A percentile compares a stretch with the other conserved stretches of the same genome.
phyloP scores from a whole-genome alignment of 2,329 filamentous ascomycete genomes.

The Penicillium glabrum region DNA sequence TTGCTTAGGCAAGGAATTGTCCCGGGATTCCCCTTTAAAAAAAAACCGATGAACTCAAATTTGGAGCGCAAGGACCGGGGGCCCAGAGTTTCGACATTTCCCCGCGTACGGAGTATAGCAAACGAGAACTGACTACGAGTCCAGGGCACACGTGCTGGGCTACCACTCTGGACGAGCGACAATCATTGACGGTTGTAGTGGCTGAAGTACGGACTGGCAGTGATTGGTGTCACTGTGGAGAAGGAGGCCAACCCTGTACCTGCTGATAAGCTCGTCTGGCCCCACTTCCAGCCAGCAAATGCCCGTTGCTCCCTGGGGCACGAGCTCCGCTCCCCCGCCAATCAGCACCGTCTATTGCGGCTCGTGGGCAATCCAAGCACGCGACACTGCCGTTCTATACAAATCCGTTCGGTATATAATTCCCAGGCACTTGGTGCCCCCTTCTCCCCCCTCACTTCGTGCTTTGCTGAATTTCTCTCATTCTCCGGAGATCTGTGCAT shows the following conservation, averaged over 20 bases:
- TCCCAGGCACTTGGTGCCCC: neutral
- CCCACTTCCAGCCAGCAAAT: constrained; percentile 24
- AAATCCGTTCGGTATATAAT: constrained; percentile 12
- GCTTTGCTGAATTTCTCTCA: neutral
- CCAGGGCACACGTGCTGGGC: constrained; percentile 22
- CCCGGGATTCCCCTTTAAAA: neutral
- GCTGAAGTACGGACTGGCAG: neutral
- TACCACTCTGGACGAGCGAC: constrained; percentile 16
- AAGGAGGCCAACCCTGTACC: neutral
- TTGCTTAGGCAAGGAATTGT: neutral
- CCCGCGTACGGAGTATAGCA: neutral
- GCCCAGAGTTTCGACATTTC: neutral
- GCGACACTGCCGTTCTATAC: constrained; percentile 30
- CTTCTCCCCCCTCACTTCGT: neutral
- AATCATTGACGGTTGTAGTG: neutral
- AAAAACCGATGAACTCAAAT: neutral
- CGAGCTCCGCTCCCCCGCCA: constrained; percentile 21
- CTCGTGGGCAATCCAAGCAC: constrained; percentile 38
- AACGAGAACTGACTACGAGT: constrained; percentile 2
- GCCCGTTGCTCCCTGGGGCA: constrained; percentile 26
- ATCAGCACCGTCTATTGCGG: constrained; percentile 21
- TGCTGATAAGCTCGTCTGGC: constrained; percentile 20
- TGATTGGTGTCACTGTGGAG: neutral
- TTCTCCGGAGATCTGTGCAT: constrained; percentile 1
- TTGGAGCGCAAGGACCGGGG: neutral